These are phyloP conservation scores for Novakomyces olei DNA, from an alignment of 805 yeast genomes.

Conservation along the genomic window DNA sequence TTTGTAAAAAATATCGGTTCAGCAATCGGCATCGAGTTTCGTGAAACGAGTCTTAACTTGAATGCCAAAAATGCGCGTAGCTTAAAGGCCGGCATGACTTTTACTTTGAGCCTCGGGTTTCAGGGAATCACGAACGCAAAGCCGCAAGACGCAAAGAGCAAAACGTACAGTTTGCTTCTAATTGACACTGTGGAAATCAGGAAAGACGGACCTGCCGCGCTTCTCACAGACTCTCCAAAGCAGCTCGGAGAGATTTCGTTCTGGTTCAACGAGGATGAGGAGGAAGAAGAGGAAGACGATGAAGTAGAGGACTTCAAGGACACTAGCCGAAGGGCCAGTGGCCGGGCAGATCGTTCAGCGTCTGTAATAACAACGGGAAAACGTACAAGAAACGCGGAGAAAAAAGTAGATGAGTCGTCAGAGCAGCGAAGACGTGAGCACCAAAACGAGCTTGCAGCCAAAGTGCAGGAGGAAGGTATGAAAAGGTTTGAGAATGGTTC, in stretches of 20 bases:
- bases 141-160: conserved; percentile 26
- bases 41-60: conserved; percentile 55
- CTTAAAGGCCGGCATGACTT: conserved; percentile 49
- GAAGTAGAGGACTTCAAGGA: conserved; percentile 3
- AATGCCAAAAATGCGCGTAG: conserved; percentile 49
- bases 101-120: conserved; percentile 61
- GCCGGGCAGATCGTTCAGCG: conserved; percentile 33
- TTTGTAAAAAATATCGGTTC: conserved; percentile 72
- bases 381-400: conserved; percentile 3
- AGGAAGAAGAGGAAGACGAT: conserved; percentile 17
- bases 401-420: conserved; percentile 36
- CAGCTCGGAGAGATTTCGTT: conserved; percentile 55
- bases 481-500: conserved; percentile 65
- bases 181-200: conserved; percentile 65
- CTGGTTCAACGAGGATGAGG: conserved; percentile 42
- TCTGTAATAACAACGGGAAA: conserved; percentile 42
- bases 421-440: conserved; percentile 63
- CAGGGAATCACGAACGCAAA: conserved; percentile 31
- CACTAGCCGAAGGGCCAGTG: conserved; percentile 3
- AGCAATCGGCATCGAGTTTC: conserved; percentile 70
- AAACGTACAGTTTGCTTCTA: conserved; percentile 45
- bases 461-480: conserved; percentile 68
- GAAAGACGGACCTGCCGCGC: conserved; percentile 32
- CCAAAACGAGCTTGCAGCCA: conserved; percentile 64
- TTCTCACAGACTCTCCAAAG: conserved; percentile 52